Conservation (phyloP, 2,329 filamentous ascomycete species). For the Cryoendolithus antarcticus region DNA sequence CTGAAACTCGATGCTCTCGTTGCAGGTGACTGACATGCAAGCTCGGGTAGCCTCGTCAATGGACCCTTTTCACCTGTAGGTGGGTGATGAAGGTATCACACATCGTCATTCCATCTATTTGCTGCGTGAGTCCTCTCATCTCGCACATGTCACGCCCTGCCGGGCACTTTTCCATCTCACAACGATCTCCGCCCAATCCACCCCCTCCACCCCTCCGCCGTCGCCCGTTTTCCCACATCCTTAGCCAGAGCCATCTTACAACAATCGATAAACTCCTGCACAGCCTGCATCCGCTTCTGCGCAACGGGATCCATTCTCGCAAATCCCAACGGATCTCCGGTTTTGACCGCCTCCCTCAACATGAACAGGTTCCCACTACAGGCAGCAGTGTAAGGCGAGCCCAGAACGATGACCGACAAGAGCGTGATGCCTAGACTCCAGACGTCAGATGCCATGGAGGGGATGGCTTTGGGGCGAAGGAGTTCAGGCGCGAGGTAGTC, state of each 20-base stretch:
- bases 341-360: conserved; percentile 32
- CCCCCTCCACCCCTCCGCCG: conserved; percentile 19
- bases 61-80: no score
- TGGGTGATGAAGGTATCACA: no score
- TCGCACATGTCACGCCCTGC: no score
- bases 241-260: conserved; percentile 27
- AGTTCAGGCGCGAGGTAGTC: conserved; percentile 31
- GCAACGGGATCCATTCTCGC: conserved; percentile 25
- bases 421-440: conserved; percentile 35
- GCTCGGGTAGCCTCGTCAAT: no score
- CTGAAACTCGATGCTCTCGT: no score
- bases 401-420: conserved; percentile 30
- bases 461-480: conserved; percentile 19
- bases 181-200: conserved; percentile 21
- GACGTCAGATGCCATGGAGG: conserved; percentile 27
- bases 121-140: no score
- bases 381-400: conserved; percentile 29
- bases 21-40: no score
- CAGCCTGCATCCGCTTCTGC: conserved; percentile 18
- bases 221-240: conserved; percentile 18
- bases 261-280: conserved; percentile 25
- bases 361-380: conserved; percentile 28
- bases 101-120: no score
- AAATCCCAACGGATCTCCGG: conserved; percentile 29
- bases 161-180: no score